phyloP scores from a whole-genome alignment of 106 monocot genomes.

The Vanilla planifolia region DNA sequence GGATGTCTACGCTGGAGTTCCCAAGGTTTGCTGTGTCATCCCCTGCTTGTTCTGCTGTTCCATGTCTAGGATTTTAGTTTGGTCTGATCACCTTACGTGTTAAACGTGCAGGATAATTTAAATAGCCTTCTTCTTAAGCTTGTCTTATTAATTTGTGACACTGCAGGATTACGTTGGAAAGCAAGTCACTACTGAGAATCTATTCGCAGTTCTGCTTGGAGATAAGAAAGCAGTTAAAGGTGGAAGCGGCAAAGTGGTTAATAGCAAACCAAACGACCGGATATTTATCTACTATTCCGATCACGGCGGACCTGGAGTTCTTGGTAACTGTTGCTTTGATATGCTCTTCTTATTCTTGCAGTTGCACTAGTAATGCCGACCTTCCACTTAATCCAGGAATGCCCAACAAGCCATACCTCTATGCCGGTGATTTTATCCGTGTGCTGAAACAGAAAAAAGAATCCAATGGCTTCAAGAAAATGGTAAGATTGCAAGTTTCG shows the following conservation, averaged over 20 bases:
- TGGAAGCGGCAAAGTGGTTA: constrained; percentile 84
- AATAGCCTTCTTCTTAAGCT: no score
- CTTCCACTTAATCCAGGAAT: constrained; percentile 39
- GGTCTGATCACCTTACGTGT: no score
- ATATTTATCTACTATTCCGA: constrained; percentile 91
- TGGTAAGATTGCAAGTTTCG: constrained; percentile 30
- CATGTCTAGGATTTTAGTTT: no score
- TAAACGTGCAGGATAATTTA: no score
- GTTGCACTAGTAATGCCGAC: neutral
- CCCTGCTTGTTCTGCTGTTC: no score
- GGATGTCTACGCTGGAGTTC: constrained; percentile 80
- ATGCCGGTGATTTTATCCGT: constrained; percentile 59
- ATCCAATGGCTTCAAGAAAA: constrained; percentile 60
- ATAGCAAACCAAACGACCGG: constrained; percentile 70
- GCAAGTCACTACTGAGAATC: constrained; percentile 52
- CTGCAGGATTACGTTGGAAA: constrained; percentile 73
- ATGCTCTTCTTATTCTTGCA: neutral
- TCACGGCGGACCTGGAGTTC: constrained; percentile 90
- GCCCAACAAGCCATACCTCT: constrained; percentile 66
- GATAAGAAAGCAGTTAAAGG: constrained; percentile 56
- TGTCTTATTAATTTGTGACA: no score
- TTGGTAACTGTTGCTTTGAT: constrained; percentile 31
- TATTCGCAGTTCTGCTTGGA: constrained; percentile 75
- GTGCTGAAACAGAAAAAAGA: constrained; percentile 83
- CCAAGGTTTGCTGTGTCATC: no score